Conservation (phyloP, 768 basidiomycete genomes). For the Pulveroboletus sp. region DNA sequence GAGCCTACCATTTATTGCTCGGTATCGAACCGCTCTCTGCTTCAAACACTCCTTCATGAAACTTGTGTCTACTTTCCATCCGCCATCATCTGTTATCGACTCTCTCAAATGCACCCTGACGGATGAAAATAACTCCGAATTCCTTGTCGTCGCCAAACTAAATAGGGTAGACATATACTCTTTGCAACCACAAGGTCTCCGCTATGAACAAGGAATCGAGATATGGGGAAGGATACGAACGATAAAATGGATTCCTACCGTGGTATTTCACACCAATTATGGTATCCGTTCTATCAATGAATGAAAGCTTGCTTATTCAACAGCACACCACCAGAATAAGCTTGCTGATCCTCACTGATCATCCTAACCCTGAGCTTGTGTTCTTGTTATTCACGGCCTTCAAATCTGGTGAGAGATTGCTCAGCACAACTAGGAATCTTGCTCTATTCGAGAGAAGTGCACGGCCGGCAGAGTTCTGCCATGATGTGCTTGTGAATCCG, state of each 20-base stretch:
- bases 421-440: conserved; percentile 42
- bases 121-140: conserved; percentile 44
- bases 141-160: conserved; percentile 65
- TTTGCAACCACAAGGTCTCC: conserved; percentile 54
- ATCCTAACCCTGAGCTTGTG: conserved; percentile 70
- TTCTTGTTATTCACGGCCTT: conserved; percentile 50
- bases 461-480: conserved; percentile 69
- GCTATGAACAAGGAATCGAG: conserved; percentile 53
- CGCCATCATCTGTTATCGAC: conserved; percentile 63
- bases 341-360: conserved; percentile 66
- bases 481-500: conserved; percentile 62
- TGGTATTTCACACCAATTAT: conserved; percentile 35
- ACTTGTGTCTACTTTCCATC: conserved; percentile 72
- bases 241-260: conserved; percentile 50
- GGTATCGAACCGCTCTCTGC: not conserved
- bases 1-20: too few species aligned
- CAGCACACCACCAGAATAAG: conserved; percentile 34
- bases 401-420: conserved; percentile 25
- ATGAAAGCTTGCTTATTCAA: conserved; percentile 6
- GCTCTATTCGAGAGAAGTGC: conserved; percentile 52
- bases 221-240: conserved; percentile 66
- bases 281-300: conserved; percentile 1
- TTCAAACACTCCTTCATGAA: conserved; percentile 33
- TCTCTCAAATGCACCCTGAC: conserved; percentile 68
- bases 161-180: conserved; percentile 67